Percentiles rank a stretch among this genome's conserved stretches.
These are phyloP conservation scores for Pisolithus microcarpus DNA, from an alignment of 768 basidiomycete species.

Conservation along the genomic window DNA sequence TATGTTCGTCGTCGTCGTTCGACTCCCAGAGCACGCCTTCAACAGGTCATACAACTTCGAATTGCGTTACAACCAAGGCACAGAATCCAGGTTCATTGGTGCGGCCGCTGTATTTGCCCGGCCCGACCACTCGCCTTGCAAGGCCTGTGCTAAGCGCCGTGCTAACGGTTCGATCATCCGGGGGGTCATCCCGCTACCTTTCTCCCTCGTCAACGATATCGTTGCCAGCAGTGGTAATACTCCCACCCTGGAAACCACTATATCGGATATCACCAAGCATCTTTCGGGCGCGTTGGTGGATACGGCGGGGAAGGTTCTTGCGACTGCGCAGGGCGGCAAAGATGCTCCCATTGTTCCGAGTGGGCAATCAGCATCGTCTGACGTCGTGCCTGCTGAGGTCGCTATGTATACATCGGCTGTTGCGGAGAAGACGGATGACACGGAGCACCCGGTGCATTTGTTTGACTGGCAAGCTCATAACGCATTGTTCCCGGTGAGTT, in stretches of 20 bases:
- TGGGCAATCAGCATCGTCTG: background rate
- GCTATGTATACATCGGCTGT: constrained; percentile 17
- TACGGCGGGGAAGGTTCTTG: constrained; percentile 8
- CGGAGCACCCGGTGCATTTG: constrained; percentile 12
- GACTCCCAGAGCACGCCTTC: constrained; percentile 21
- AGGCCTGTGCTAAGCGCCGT: constrained; percentile 18
- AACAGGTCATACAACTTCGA: constrained; percentile 19
- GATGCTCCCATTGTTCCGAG: background rate
- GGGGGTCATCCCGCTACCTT: constrained; percentile 20
- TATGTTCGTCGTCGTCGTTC: constrained; percentile 19
- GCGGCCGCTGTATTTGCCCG: constrained; percentile 18
- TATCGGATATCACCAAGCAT: constrained; percentile 8
- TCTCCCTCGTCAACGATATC: constrained; percentile 15
- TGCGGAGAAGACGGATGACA: constrained; percentile 11
- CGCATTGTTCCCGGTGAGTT: constrained; percentile 16
- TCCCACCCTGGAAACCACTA: constrained; percentile 8
- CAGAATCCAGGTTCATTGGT: constrained; percentile 12
- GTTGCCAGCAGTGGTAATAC: constrained; percentile 7
- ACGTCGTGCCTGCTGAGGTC: constrained; percentile 17
- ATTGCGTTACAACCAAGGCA: constrained; percentile 9
- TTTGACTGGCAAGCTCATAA: constrained; percentile 18
- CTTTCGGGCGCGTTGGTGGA: constrained; percentile 14
- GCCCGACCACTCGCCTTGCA: constrained; percentile 17
- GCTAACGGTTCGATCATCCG: constrained; percentile 11
- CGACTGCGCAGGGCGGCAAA: constrained; percentile 11